phyloP scores from a whole-genome alignment of 352 stramenopile species.

The Globisporangium polare region DNA sequence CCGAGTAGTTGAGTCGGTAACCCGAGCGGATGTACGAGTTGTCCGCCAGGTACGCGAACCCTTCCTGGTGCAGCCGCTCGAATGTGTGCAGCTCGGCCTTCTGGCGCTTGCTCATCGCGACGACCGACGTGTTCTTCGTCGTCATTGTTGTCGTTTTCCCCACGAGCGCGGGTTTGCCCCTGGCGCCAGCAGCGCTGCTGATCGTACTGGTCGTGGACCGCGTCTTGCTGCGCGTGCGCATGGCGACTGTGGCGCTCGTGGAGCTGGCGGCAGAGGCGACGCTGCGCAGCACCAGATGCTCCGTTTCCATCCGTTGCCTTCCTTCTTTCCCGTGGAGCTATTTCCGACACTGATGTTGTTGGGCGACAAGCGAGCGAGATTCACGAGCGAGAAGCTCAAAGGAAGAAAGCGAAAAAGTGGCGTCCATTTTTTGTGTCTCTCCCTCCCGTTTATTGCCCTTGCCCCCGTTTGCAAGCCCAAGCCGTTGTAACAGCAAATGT shows the following conservation, averaged over 20 bases:
- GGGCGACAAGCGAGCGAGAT: neutral
- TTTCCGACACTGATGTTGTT: constrained; percentile 11
- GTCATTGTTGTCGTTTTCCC: constrained; percentile 7
- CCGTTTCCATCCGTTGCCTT: constrained; percentile 15
- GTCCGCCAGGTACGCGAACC: constrained; percentile 78
- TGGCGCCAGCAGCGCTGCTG: neutral
- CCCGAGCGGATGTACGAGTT: constrained; percentile 86
- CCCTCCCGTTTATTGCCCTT: too few relatives aligned
- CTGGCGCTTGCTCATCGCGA: constrained; percentile 1
- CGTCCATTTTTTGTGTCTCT: neutral
- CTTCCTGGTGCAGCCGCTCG: constrained; percentile 71
- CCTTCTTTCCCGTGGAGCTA: neutral
- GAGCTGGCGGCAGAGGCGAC: neutral
- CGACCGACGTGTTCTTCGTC: constrained; percentile 10
- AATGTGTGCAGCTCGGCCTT: constrained; percentile 57
- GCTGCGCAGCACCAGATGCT: constrained; percentile 15
- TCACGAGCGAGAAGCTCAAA: neutral
- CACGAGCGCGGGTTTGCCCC: neutral
- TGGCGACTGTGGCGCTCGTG: constrained; percentile 7
- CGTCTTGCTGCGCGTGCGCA: constrained; percentile 18
- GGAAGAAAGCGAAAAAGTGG: neutral
- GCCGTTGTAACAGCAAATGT: too few relatives aligned
- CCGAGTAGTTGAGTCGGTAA: constrained; percentile 83
- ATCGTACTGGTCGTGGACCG: constrained; percentile 3
- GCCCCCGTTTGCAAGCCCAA: too few relatives aligned